A percentile compares a stretch with the other conserved stretches of the same genome.
Evolutionary conservation across 352 stramenopile genomes (phyloP).

Genomic region (Paralagenidium karlingii): DNA sequence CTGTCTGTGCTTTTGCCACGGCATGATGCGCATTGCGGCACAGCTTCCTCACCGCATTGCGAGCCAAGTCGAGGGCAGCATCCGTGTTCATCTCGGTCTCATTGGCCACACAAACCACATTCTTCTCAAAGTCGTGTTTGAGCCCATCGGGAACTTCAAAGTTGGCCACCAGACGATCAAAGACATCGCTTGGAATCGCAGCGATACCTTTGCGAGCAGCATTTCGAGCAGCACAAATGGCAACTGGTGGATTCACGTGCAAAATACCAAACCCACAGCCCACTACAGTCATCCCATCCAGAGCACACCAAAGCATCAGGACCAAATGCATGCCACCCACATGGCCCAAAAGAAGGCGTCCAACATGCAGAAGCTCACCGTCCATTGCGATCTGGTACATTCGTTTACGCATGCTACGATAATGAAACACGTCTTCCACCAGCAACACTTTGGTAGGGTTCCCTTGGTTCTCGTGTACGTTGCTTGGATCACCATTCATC

Average conservation of each 20-base stretch:
- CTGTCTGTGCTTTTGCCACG: not conserved
- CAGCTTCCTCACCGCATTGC: slow-evolving; percentile 2
- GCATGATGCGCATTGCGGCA: too few relatives aligned
- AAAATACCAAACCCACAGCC: slow-evolving; percentile 33
- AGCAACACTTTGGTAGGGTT: slow-evolving; percentile 15
- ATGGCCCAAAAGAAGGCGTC: slow-evolving; percentile 10
- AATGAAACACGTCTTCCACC: slow-evolving; percentile 63
- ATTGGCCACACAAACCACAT: slow-evolving; percentile 1
- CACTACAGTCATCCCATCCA: too few relatives aligned
- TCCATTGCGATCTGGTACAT: slow-evolving; percentile 38
- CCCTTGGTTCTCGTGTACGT: too few relatives aligned
- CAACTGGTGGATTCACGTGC: slow-evolving; percentile 13
- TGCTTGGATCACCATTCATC: too few relatives aligned
- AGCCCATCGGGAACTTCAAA: slow-evolving; percentile 25
- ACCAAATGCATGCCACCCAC: slow-evolving; percentile 3
- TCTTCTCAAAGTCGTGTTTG: slow-evolving; percentile 21
- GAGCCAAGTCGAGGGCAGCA: not conserved
- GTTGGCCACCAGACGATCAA: slow-evolving; percentile 24
- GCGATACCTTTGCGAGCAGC: slow-evolving; percentile 5
- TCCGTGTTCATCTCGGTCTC: slow-evolving; percentile 1
- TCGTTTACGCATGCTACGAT: slow-evolving; percentile 52
- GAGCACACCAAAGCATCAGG: too few relatives aligned
- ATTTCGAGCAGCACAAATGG: slow-evolving; percentile 29
- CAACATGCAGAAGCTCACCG: slow-evolving; percentile 11
- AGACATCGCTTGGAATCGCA: slow-evolving; percentile 24